Conservation (phyloP, 1,284 basidiomycete genomes). For the Trichosporon sp. region DNA sequence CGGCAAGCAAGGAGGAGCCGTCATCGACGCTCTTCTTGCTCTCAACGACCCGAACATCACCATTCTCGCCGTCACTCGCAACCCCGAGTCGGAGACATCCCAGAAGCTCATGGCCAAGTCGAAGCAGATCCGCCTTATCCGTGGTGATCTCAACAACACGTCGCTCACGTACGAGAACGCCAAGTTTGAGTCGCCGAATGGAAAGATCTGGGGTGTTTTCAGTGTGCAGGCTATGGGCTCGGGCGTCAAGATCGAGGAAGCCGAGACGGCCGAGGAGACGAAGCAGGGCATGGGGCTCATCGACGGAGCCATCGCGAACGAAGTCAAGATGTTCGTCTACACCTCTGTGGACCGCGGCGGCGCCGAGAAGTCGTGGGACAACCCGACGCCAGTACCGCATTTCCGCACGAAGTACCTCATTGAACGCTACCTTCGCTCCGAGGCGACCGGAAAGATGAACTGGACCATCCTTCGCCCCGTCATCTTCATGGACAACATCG, state of each 20-base stretch:
- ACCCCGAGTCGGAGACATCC: slow-evolving; percentile 18
- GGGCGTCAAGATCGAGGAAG: background rate
- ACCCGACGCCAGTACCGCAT: slow-evolving; percentile 18
- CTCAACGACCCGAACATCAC: slow-evolving; percentile 14
- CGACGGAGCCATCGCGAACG: slow-evolving; percentile 45
- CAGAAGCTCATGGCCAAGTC: slow-evolving; percentile 19
- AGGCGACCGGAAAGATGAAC: slow-evolving; percentile 1
- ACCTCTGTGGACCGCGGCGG: slow-evolving; percentile 37
- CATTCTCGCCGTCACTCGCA: slow-evolving; percentile 32
- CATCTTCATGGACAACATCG: slow-evolving; percentile 21
- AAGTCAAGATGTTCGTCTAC: slow-evolving; percentile 51
- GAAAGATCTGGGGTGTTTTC: slow-evolving; percentile 30
- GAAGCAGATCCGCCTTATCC: slow-evolving; percentile 25
- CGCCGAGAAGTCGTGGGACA: slow-evolving; percentile 17
- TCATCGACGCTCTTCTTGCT: slow-evolving; percentile 36
- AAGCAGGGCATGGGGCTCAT: slow-evolving; percentile 36
- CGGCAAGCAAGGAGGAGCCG: slow-evolving; percentile 52
- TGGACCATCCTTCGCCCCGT: slow-evolving; percentile 19
- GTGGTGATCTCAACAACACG: slow-evolving; percentile 20
- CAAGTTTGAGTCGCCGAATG: slow-evolving; percentile 10
- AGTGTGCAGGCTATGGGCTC: slow-evolving; percentile 19
- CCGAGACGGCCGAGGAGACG: slow-evolving; percentile 8
- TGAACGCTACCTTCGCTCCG: slow-evolving; percentile 16
- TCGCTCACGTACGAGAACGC: slow-evolving; percentile 13
- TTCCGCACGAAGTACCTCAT: slow-evolving; percentile 19